Conservation (phyloP, 345 rosid genomes). For the Moringa oleifera region DNA sequence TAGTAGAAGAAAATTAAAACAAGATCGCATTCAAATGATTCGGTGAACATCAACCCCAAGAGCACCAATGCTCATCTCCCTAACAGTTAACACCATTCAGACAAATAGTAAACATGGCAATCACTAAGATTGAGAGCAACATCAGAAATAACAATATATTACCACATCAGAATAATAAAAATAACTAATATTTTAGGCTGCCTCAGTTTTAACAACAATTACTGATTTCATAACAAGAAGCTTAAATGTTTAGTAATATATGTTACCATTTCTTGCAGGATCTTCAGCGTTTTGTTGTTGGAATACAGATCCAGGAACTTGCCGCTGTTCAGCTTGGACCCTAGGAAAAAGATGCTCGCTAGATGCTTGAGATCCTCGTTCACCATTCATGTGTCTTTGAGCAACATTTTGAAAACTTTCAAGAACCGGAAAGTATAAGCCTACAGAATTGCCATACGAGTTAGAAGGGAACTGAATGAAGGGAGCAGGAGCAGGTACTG, state of each 20-base stretch:
- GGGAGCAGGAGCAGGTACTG: constrained; percentile 45
- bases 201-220: not conserved
- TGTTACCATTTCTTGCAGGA: constrained; percentile 43
- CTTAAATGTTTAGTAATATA: not conserved
- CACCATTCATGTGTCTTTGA: constrained; percentile 33
- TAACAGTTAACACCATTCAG: too few relatives aligned
- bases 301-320: constrained; percentile 27
- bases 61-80: too few relatives aligned
- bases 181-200: too few relatives aligned
- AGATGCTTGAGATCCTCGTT: constrained; percentile 33
- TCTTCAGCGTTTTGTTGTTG: constrained; percentile 30
- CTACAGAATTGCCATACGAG: constrained; percentile 38
- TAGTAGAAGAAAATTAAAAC: too few relatives aligned
- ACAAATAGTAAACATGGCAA: too few relatives aligned
- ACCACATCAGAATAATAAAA: too few relatives aligned
- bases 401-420: constrained; percentile 49
- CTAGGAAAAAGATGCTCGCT: constrained; percentile 28
- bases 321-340: constrained; percentile 32
- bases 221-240: not conserved
- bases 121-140: too few relatives aligned
- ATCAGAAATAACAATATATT: too few relatives aligned
- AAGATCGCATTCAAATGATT: too few relatives aligned
- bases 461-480: constrained; percentile 50
- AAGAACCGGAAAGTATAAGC: constrained; percentile 42
- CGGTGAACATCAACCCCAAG: too few relatives aligned